These are phyloP conservation scores for Cryptosporidium sp. DNA, from an alignment of 169 alveolate genomes.

Conservation along the genomic window DNA sequence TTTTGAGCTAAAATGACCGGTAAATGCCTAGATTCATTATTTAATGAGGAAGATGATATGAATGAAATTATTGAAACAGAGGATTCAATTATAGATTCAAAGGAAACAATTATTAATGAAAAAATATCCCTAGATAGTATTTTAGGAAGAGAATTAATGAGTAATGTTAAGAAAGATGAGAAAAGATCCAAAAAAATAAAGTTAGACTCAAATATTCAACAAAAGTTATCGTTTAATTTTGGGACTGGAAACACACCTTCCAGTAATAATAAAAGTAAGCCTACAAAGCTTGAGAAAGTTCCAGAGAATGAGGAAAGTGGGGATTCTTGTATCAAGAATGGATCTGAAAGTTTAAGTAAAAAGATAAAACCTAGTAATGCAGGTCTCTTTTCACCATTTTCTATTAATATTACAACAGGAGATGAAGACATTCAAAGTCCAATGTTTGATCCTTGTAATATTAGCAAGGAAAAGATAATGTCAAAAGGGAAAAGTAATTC, in stretches of 20 bases:
- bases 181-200: constrained; percentile 18
- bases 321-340: not conserved
- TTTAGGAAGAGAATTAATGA: constrained; percentile 30
- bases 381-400: constrained; percentile 61
- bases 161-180: not conserved
- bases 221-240: constrained; percentile 16
- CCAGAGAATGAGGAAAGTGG: not conserved
- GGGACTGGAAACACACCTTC: not conserved
- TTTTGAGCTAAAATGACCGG: constrained; percentile 1
- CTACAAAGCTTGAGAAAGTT: not conserved
- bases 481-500: constrained; percentile 30
- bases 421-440: constrained; percentile 65
- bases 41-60: constrained; percentile 3
- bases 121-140: constrained; percentile 28
- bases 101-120: constrained; percentile 18
- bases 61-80: constrained; percentile 4
- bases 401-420: constrained; percentile 10
- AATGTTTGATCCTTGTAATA: constrained; percentile 44
- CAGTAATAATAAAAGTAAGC: no score
- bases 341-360: constrained; percentile 1
- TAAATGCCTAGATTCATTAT: not conserved
- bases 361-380: not conserved
- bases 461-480: constrained; percentile 13
- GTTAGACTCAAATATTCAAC: constrained; percentile 13
- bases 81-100: constrained; percentile 60